Conservation (phyloP, 352 stramenopile species). For the Phytophthora multivora region DNA sequence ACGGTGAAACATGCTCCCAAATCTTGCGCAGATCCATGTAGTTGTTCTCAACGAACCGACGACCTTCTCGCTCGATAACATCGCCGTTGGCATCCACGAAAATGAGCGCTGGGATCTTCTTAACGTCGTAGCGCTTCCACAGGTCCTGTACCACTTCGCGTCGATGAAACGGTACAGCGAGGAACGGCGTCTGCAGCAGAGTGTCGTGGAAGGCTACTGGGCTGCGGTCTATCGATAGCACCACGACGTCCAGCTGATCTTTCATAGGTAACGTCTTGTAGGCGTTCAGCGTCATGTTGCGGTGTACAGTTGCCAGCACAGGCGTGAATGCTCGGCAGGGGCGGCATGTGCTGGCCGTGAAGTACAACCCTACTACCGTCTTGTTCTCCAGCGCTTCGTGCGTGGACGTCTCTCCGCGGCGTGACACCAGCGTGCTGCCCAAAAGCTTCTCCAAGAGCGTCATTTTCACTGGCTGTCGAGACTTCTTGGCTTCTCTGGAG, state of each 20-base stretch:
- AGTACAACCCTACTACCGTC: constrained; percentile 65
- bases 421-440: constrained; percentile 52
- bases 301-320: constrained; percentile 61
- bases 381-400: constrained; percentile 59
- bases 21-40: constrained; percentile 67
- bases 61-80: constrained; percentile 65
- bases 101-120: constrained; percentile 71
- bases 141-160: constrained; percentile 59
- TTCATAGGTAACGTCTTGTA: constrained; percentile 67
- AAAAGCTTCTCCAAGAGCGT: constrained; percentile 65
- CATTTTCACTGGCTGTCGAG: constrained; percentile 31
- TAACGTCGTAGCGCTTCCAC: constrained; percentile 72
- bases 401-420: constrained; percentile 54
- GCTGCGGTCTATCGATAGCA: constrained; percentile 65
- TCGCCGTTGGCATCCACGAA: constrained; percentile 69
- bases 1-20: constrained; percentile 50
- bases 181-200: constrained; percentile 64
- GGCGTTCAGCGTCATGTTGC: constrained; percentile 64
- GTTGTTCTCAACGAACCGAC: constrained; percentile 64
- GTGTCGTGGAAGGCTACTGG: constrained; percentile 59
- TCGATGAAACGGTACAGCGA: constrained; percentile 57
- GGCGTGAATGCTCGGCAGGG: constrained; percentile 71
- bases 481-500: constrained; percentile 6
- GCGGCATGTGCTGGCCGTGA: constrained; percentile 62
- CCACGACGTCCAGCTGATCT: constrained; percentile 60